phyloP scores from a whole-genome alignment of 2,329 filamentous ascomycete species.

The Myriosclerotinia scirpicola region DNA sequence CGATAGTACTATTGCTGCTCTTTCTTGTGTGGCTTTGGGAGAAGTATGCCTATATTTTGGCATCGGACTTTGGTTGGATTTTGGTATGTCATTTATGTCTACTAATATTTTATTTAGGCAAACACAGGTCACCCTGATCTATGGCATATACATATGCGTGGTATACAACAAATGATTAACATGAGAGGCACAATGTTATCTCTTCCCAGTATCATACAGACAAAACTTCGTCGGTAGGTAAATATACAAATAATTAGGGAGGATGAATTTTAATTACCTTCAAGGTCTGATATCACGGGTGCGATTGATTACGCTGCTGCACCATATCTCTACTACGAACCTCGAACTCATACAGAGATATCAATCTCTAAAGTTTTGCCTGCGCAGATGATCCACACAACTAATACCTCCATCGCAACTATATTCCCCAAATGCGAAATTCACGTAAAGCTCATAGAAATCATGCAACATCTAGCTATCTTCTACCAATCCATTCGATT shows the following conservation, averaged over 20 bases:
- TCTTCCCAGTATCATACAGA: conserved; percentile 25
- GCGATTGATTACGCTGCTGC: conserved; percentile 32
- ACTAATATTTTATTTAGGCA: conserved; percentile 24
- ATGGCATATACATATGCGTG: conserved; percentile 34
- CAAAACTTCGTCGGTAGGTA: conserved; percentile 30
- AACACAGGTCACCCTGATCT: conserved; percentile 27
- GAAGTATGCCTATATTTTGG: conserved; percentile 24
- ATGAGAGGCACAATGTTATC: conserved; percentile 20
- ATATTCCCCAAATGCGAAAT: conserved; percentile 14
- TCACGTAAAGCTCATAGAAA: conserved; percentile 23
- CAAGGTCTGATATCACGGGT: conserved; percentile 33
- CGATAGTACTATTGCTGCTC: conserved; percentile 14
- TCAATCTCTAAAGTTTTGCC: conserved; percentile 27
- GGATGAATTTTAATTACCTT: not conserved
- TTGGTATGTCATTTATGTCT: not conserved
- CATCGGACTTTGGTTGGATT: not conserved
- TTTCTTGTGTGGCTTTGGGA: conserved; percentile 33
- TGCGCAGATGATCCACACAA: not conserved
- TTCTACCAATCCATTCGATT: conserved; percentile 29
- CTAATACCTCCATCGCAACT: not conserved
- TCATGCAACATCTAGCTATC: conserved; percentile 26
- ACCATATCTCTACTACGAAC: conserved; percentile 27
- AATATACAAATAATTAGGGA: not conserved
- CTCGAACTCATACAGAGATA: conserved; percentile 6
- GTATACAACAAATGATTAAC: conserved; percentile 31